These are phyloP conservation scores for Alternaria brassicae DNA, from an alignment of 2,329 filamentous ascomycete species.

Conservation along the genomic window DNA sequence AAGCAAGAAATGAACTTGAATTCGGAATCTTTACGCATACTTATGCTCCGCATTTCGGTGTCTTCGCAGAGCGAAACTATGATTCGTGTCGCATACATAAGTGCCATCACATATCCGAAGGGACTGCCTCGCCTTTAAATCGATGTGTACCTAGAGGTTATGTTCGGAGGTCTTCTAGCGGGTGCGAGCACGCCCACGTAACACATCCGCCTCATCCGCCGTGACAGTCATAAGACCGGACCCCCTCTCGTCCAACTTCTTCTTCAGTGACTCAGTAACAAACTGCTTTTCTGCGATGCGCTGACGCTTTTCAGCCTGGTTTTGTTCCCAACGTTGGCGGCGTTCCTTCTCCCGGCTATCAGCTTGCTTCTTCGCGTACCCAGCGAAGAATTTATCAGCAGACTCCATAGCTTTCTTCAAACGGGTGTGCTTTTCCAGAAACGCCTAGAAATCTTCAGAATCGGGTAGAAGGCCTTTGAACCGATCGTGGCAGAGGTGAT, in stretches of 20 bases:
- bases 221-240: conserved; percentile 14
- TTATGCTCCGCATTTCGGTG: not conserved
- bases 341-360: not conserved
- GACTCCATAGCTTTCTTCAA: conserved; percentile 7
- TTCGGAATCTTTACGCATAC: no score
- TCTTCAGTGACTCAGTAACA: conserved; percentile 1
- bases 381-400: conserved; percentile 12
- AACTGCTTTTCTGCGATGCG: conserved; percentile 3
- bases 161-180: not conserved
- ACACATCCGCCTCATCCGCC: conserved; percentile 10
- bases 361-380: not conserved
- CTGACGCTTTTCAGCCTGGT: conserved; percentile 6
- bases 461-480: conserved; percentile 11
- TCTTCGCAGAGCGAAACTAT: not conserved
- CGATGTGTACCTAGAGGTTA: not conserved
- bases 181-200: conserved; percentile 4
- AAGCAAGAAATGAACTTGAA: not conserved
- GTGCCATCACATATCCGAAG: not conserved
- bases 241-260: conserved; percentile 11
- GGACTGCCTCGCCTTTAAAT: not conserved
- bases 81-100: not conserved
- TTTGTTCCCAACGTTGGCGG: conserved; percentile 2
- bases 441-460: conserved; percentile 10
- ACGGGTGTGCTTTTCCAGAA: conserved; percentile 7
- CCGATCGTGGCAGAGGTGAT: conserved; percentile 17